These are phyloP conservation scores for Astrocystis sublimbata DNA, from an alignment of 495 filamentous ascomycete species.

Conservation along the genomic window DNA sequence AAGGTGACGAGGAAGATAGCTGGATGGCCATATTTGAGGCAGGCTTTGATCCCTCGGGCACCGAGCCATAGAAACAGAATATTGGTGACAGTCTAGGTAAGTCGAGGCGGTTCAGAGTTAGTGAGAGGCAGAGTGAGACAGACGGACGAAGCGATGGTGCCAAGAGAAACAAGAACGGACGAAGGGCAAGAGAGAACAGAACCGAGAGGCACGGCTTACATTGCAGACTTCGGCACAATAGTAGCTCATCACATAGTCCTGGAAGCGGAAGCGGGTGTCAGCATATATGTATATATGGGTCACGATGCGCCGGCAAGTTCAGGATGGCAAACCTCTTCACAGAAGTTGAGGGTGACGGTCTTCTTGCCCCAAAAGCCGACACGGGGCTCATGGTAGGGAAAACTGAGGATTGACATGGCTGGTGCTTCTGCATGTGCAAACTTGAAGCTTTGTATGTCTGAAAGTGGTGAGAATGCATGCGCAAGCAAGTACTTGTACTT, in stretches of 20 bases:
- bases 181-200: neutral
- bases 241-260: slow-evolving; percentile 53
- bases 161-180: too few relatives aligned
- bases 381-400: slow-evolving; percentile 69
- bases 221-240: slow-evolving; percentile 51
- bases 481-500: too few relatives aligned
- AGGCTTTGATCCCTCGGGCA: slow-evolving; percentile 69
- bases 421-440: neutral
- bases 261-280: neutral
- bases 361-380: slow-evolving; percentile 82
- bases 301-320: neutral
- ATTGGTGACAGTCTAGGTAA: slow-evolving; percentile 77
- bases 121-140: neutral
- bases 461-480: too few relatives aligned
- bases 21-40: slow-evolving; percentile 68
- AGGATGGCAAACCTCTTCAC: slow-evolving; percentile 70
- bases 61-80: slow-evolving; percentile 74
- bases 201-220: slow-evolving; percentile 19
- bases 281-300: too few relatives aligned
- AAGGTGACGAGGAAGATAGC: slow-evolving; percentile 70
- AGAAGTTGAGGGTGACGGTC: slow-evolving; percentile 90
- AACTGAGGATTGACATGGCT: slow-evolving; percentile 25
- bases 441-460: too few relatives aligned
- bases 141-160: neutral
- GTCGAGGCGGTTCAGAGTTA: slow-evolving; percentile 50